Conservation (phyloP, 768 basidiomycete genomes). For the Pleurotus salmoneostramineus region DNA sequence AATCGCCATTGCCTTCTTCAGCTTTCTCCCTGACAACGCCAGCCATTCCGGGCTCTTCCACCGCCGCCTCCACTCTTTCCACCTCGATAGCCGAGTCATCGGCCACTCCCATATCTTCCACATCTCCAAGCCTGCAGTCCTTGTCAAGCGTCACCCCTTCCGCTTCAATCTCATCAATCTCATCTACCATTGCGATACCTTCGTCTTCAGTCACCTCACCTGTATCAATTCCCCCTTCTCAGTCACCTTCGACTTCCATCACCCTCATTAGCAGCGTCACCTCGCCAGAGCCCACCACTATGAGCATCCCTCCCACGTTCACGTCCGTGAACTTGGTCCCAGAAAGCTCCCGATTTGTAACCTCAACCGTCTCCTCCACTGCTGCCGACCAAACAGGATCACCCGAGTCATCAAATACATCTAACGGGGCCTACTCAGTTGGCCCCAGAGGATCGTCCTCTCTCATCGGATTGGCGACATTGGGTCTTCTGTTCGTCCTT, state of each 20-base stretch:
- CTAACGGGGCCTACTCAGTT: neutral
- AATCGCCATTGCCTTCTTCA: slow-evolving; percentile 42
- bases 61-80: slow-evolving; percentile 27
- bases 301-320: neutral
- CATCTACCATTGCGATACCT: neutral
- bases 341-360: neutral
- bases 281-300: neutral
- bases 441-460: neutral
- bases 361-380: neutral
- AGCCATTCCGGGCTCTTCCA: slow-evolving; percentile 33
- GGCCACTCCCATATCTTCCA: slow-evolving; percentile 12
- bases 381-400: neutral
- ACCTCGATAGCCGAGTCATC: slow-evolving; percentile 15
- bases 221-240: neutral
- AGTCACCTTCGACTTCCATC: neutral
- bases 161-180: neutral
- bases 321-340: neutral
- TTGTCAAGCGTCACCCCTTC: neutral
- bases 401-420: neutral
- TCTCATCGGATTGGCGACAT: neutral
- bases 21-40: slow-evolving; percentile 40
- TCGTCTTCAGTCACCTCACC: neutral
- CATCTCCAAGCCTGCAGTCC: slow-evolving; percentile 1
- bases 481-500: neutral
- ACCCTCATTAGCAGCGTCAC: neutral